Base-by-base conservation (phyloP, 768 basidiomycete genomes). In the Gloeostereum incarnatum region DNA sequence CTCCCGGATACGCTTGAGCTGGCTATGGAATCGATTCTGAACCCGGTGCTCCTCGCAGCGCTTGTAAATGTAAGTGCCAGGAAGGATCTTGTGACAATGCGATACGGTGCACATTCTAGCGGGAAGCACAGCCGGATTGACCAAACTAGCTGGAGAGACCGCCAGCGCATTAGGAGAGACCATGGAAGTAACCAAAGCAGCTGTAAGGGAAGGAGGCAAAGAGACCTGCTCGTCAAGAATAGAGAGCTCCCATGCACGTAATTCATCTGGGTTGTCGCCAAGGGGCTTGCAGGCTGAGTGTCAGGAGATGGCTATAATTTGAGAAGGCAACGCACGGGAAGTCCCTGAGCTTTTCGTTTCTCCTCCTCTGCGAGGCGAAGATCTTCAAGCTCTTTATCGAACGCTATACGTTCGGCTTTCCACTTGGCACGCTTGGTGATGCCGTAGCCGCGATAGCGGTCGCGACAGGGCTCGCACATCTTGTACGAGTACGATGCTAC, bases 41-140 rank as follows among this genome's bases (percentile, higher is more conserved):
- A 69, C 43, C 2, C 73, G 63, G 39, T 76, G 74, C 41, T 67
- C 63, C 43, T 74, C 74, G 52, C 74, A 76, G 23, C 71, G 68
- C 39, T 72, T 69, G 51, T 56, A 76, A 9, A 58, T 55, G 49
- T 74, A 72, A 18, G 57, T 52, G 0, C 61, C 62, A 0, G 69
- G 67, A 2, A 76, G 61, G 31, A 73, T 55, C 35, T 62, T 62
- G 49, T 71, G 70, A 38, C 74, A 76, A 46, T 75, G 74, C 19
- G 70, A 73, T 16, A 76, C 71, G 5, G 69, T 75, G 45, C 73
- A 74, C 66, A 75, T 71, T 10, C 71, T 68, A 18, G 45, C 31
- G 11, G 44, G 22, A 24, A 45, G 38, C 23, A 46, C 17, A n/a
- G 23, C 14, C n/a, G 24, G 29, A 7, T 26, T n/a, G 9, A 13